Base-by-base conservation (phyloP, 306 rosid species). In the Casuarina equisetifolia region DNA sequence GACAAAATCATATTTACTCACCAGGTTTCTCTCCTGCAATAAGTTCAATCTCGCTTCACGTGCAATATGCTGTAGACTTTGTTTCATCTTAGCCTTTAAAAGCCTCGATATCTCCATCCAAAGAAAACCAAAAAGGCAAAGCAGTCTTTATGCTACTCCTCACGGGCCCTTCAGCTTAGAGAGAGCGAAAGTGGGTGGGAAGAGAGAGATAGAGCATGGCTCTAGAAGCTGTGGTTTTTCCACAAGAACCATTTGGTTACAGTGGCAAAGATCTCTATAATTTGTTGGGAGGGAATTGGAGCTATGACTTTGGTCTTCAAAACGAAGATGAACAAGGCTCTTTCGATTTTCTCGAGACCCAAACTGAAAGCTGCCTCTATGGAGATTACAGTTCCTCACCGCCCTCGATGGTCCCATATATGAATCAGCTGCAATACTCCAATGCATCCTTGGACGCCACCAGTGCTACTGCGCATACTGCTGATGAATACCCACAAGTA, bases 181-280 rank as follows among this genome's bases (percentile, higher is more conserved):
- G 61, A 50, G 48, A 17, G 40, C 2, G 76, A 78, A 13, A 73
- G 67, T 72, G 73, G 79, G 36, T 70, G 71, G 69, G 80, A 74
- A 5, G 80, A 55, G 54, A 72, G 40, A 76, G 19, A 43, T 6
- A 46, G 4, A 45, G n/a, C 4, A 94, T 96, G 99, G 96, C 98
- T 4, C 85, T 96, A 1, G 98, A 96, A 19, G 91, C 99, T 32
- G 88, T 88, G 19, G 88, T 91, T n/a, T 89, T 80, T 48, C 86
- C 88, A 54, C 99, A 88, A 79, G 89, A 90, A 53, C 93, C 92
- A 2, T 85, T 89, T 36, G 66, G 35, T 61, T 82, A 61, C 44
- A 85, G 82, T 12, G 74, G 69, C 82, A 93, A 83, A 82, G 97
- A 91, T 36, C 77, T 79, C 5, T 92, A 83, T 90, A 78, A 12